phyloP scores from a whole-genome alignment of 331 rosid genomes.

The Quercus tomentella region DNA sequence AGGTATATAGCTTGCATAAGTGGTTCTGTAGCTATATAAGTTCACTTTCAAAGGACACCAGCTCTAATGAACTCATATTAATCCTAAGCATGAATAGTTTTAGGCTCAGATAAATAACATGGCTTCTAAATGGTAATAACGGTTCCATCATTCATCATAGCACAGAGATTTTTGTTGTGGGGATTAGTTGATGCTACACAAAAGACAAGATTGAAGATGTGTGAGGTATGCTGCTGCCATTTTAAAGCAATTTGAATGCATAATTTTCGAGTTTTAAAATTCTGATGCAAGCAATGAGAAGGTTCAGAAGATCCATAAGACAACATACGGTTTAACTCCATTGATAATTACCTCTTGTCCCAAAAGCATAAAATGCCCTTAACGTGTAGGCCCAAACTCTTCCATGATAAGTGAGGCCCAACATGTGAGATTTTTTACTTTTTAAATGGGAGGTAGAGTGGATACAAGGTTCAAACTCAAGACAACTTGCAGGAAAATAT shows the following conservation, averaged over 20 bases:
- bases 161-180: constrained; percentile 17
- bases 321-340: too few relatives aligned
- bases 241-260: background rate
- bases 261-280: background rate
- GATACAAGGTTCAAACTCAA: too few relatives aligned
- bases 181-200: constrained; percentile 11
- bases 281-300: too few relatives aligned
- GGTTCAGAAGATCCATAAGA: too few relatives aligned
- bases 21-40: background rate
- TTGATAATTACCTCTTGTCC: too few relatives aligned
- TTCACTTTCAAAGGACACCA: background rate
- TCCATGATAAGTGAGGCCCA: too few relatives aligned
- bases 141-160: background rate
- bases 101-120: background rate
- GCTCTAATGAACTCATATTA: background rate
- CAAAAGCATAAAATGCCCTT: too few relatives aligned
- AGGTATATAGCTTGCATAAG: too few relatives aligned
- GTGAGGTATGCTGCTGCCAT: constrained; percentile 23
- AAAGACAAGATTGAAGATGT: background rate
- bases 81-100: background rate
- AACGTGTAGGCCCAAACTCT: too few relatives aligned
- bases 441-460: too few relatives aligned
- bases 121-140: background rate
- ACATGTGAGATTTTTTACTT: too few relatives aligned
- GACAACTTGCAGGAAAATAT: too few relatives aligned